Evolutionary conservation across 306 rosid species (phyloP).

Genomic region (Vigna trinervia): DNA sequence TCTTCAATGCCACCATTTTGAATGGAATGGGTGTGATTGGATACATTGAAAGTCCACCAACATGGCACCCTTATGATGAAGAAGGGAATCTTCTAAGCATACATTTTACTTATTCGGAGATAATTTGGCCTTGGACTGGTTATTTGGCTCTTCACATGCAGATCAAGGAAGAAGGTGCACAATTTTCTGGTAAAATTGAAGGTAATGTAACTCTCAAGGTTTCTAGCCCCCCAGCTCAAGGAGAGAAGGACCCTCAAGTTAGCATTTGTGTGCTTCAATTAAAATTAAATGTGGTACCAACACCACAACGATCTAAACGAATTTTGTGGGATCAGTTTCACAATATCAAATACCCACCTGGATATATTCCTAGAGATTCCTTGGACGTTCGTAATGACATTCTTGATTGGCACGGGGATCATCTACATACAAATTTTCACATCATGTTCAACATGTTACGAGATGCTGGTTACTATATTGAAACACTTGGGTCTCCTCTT

Average conservation of each 20-base stretch:
- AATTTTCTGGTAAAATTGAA: slow-evolving; percentile 85
- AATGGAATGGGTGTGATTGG: slow-evolving; percentile 99
- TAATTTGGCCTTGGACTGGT: slow-evolving; percentile 99
- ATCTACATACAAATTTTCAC: slow-evolving; percentile 92
- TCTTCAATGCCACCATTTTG: slow-evolving; percentile 92
- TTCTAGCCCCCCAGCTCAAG: slow-evolving; percentile 82
- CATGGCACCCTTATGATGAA: slow-evolving; percentile 89
- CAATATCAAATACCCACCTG: slow-evolving; percentile 95
- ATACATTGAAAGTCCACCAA: slow-evolving; percentile 79
- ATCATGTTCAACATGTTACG: slow-evolving; percentile 96
- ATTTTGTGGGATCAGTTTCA: slow-evolving; percentile 99
- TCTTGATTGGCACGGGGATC: slow-evolving; percentile 99
- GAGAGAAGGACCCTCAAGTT: slow-evolving; percentile 59
- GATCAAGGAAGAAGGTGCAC: slow-evolving; percentile 93
- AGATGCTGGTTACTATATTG: slow-evolving; percentile 87
- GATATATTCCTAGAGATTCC: slow-evolving; percentile 96
- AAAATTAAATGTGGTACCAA: slow-evolving; percentile 87
- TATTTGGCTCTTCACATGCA: slow-evolving; percentile 94
- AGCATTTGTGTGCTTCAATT: slow-evolving; percentile 89
- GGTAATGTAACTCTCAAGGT: slow-evolving; percentile 89
- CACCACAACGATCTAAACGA: slow-evolving; percentile 84
- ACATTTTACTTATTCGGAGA: slow-evolving; percentile 85
- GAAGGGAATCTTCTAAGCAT: slow-evolving; percentile 91
- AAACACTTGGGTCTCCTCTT: slow-evolving; percentile 93
- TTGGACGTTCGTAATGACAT: slow-evolving; percentile 98